phyloP scores from a whole-genome alignment of 2,329 filamentous ascomycete species.

The Aspergillus tubingensis region DNA sequence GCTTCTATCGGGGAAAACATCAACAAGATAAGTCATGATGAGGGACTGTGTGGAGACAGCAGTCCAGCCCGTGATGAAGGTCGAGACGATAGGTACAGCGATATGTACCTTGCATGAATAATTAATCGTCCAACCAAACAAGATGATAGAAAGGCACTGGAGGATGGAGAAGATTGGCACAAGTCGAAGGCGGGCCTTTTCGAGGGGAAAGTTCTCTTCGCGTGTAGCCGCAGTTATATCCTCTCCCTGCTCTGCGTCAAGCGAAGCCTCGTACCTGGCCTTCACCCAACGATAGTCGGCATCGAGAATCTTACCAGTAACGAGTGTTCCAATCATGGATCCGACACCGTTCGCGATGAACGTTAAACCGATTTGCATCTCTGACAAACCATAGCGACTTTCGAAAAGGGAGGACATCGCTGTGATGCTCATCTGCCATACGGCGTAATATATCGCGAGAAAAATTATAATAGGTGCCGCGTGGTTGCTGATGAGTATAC shows the following conservation, averaged over 20 bases:
- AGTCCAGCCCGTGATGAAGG: constrained; percentile 57
- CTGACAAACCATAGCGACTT: constrained; percentile 44
- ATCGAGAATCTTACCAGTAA: constrained; percentile 57
- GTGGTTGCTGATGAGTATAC: constrained; percentile 50
- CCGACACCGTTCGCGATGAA: constrained; percentile 60
- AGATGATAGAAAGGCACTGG: constrained; percentile 50
- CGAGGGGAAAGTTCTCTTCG: constrained; percentile 48
- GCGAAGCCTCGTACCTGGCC: constrained; percentile 24
- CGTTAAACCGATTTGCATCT: constrained; percentile 52
- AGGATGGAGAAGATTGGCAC: constrained; percentile 49
- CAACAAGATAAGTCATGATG: constrained; percentile 57
- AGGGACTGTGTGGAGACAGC: constrained; percentile 52
- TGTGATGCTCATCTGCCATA: constrained; percentile 60
- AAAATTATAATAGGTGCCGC: constrained; percentile 51
- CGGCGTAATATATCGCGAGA: constrained; percentile 54
- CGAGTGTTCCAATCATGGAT: constrained; percentile 55
- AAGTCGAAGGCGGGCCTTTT: constrained; percentile 54
- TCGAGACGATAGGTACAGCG: constrained; percentile 52
- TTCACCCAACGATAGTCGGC: constrained; percentile 52
- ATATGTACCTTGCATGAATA: constrained; percentile 47
- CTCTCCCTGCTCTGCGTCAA: neutral
- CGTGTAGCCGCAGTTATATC: neutral
- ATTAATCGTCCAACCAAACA: constrained; percentile 58
- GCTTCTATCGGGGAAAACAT: constrained; percentile 53
- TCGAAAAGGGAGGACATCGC: constrained; percentile 55